A percentile compares a stretch with the other conserved stretches of the same genome.
Evolutionary conservation across 1,284 basidiomycete species (phyloP).

Genomic region (Papiliotrema laurentii): DNA sequence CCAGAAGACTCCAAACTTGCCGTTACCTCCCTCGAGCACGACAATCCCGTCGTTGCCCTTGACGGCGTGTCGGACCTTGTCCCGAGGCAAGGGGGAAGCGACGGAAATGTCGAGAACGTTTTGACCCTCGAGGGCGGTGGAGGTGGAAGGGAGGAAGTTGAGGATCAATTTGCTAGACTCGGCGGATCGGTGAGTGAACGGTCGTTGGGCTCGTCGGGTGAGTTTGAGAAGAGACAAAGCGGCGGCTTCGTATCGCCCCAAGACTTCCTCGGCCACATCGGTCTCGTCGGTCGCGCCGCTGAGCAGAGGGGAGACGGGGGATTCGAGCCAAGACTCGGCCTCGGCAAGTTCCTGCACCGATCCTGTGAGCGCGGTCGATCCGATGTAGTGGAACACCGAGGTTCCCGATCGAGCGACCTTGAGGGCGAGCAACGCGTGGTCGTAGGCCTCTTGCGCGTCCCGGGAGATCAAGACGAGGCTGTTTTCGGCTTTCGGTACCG

Average conservation of each 20-base stretch:
- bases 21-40: slow-evolving; percentile 76
- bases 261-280: slow-evolving; percentile 25
- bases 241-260: slow-evolving; percentile 61
- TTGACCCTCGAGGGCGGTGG: slow-evolving; percentile 52
- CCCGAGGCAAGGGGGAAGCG: slow-evolving; percentile 61
- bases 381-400: slow-evolving; percentile 75
- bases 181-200: slow-evolving; percentile 45
- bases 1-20: slow-evolving; percentile 73
- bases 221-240: slow-evolving; percentile 61
- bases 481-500: slow-evolving; percentile 24
- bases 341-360: slow-evolving; percentile 56
- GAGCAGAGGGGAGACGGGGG: slow-evolving; percentile 9
- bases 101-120: slow-evolving; percentile 64
- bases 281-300: slow-evolving; percentile 13
- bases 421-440: slow-evolving; percentile 67
- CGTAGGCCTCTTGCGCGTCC: slow-evolving; percentile 63
- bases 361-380: slow-evolving; percentile 46
- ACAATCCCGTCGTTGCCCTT: slow-evolving; percentile 65
- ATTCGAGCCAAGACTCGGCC: slow-evolving; percentile 56
- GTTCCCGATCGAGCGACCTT: slow-evolving; percentile 60
- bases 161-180: slow-evolving; percentile 66
- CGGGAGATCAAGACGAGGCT: slow-evolving; percentile 60
- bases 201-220: slow-evolving; percentile 59
- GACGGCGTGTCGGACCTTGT: slow-evolving; percentile 61
- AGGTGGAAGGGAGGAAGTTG: slow-evolving; percentile 60